These are phyloP conservation scores for Psidium friedrichsthalianum DNA, from an alignment of 345 rosid species.

Conservation along the genomic window DNA sequence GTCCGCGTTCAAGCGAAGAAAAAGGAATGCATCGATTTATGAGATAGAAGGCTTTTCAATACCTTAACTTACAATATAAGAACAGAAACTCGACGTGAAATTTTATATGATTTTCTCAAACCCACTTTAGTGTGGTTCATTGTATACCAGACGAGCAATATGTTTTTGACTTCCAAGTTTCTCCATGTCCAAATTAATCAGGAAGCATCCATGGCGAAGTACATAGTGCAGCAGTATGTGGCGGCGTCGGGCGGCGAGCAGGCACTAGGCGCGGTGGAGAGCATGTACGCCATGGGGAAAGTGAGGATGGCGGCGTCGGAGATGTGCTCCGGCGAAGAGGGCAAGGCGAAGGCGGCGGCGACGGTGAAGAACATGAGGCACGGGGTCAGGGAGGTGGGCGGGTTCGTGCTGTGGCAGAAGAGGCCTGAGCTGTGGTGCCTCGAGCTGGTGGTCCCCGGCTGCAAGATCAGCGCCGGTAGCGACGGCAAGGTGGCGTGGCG, in stretches of 20 bases:
- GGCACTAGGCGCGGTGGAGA: constrained; percentile 44
- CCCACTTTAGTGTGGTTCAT: not conserved
- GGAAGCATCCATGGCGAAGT: constrained; percentile 88
- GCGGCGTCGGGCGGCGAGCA: constrained; percentile 87
- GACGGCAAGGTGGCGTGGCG: constrained; percentile 90
- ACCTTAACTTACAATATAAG: not conserved
- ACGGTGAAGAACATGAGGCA: constrained; percentile 34
- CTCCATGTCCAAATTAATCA: constrained; percentile 1
- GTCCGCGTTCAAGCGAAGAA: not conserved
- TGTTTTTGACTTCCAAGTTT: not conserved
- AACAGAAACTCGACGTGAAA: not conserved
- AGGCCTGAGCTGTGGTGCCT: constrained; percentile 79
- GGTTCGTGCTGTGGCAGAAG: constrained; percentile 91
- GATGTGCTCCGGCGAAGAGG: constrained; percentile 59
- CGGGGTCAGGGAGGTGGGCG: constrained; percentile 67
- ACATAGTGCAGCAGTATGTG: constrained; percentile 82
- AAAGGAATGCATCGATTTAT: not conserved
- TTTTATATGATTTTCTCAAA: not conserved
- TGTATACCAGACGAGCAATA: not conserved
- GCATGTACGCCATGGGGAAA: constrained; percentile 94
- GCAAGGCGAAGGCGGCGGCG: constrained; percentile 26
- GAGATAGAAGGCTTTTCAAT: too few relatives aligned
- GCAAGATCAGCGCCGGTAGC: constrained; percentile 89
- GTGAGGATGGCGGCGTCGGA: constrained; percentile 87
- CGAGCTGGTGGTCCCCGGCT: constrained; percentile 81